These are phyloP conservation scores for Colletotrichum orchidophilum DNA, from an alignment of 2,329 filamentous ascomycete species.

Conservation along the genomic window DNA sequence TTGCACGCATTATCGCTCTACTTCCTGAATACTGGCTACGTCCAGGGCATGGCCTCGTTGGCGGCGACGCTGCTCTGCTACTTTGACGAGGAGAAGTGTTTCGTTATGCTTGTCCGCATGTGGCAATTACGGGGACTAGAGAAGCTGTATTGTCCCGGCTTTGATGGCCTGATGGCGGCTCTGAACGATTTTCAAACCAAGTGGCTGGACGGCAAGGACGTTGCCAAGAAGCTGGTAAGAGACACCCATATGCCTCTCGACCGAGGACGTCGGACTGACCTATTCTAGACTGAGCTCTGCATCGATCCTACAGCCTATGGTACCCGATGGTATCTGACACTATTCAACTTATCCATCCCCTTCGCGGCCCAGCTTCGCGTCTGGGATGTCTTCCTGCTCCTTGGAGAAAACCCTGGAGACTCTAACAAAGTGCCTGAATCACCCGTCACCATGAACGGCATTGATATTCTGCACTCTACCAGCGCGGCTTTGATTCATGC, in stretches of 20 bases:
- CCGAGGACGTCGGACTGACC: conserved; percentile 12
- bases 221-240: conserved; percentile 83
- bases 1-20: conserved; percentile 92
- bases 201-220: conserved; percentile 82
- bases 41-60: conserved; percentile 96
- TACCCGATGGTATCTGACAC: conserved; percentile 94
- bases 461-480: conserved; percentile 90
- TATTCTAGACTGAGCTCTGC: conserved; percentile 71
- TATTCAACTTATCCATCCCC: conserved; percentile 97
- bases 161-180: conserved; percentile 86
- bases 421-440: conserved; percentile 32
- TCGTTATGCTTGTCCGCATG: conserved; percentile 95
- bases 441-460: conserved; percentile 52
- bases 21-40: conserved; percentile 91
- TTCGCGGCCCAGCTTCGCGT: conserved; percentile 94
- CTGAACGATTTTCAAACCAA: conserved; percentile 84
- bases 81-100: conserved; percentile 93
- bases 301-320: conserved; percentile 94
- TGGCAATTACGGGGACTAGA: conserved; percentile 91
- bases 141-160: conserved; percentile 83
- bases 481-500: conserved; percentile 91
- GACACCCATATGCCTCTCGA: conserved; percentile 44
- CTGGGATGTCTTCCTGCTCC: conserved; percentile 97
- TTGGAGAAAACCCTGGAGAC: conserved; percentile 76
- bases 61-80: conserved; percentile 95